A percentile compares a stretch with the other conserved stretches of the same genome.
Conservation (phyloP, 2,329 filamentous ascomycete species). For the Ilyonectria robusta region DNA sequence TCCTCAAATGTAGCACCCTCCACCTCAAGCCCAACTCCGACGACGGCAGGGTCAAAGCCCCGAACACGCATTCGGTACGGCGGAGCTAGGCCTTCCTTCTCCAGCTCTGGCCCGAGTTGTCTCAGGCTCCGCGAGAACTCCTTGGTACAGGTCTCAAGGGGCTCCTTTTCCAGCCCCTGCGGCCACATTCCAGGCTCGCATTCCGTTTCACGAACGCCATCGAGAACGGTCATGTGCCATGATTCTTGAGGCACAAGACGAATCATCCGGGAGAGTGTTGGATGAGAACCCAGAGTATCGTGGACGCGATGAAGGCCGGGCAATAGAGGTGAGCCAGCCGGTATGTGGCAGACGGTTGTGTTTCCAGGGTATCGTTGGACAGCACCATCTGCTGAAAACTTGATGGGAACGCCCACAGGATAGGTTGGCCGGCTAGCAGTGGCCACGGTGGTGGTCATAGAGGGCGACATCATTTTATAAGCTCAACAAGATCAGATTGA, state of each 20-base stretch:
- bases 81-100: slow-evolving; percentile 33
- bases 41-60: slow-evolving; percentile 16
- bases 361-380: slow-evolving; percentile 37
- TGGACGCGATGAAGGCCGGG: slow-evolving; percentile 31
- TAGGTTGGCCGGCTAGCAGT: slow-evolving; percentile 5
- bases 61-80: slow-evolving; percentile 32
- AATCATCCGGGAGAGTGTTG: slow-evolving; percentile 25
- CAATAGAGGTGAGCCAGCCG: slow-evolving; percentile 26
- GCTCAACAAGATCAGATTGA: too few species aligned
- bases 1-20: slow-evolving; percentile 39
- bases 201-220: slow-evolving; percentile 38
- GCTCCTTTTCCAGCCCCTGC: slow-evolving; percentile 25
- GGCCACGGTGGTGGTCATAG: not conserved
- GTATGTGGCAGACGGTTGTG: slow-evolving; percentile 38
- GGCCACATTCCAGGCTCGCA: slow-evolving; percentile 41
- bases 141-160: slow-evolving; percentile 30
- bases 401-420: slow-evolving; percentile 34
- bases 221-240: slow-evolving; percentile 45
- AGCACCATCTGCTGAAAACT: slow-evolving; percentile 33
- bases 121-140: slow-evolving; percentile 30
- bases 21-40: slow-evolving; percentile 35
- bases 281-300: slow-evolving; percentile 33
- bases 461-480: too few species aligned
- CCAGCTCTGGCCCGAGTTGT: slow-evolving; percentile 22
- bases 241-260: slow-evolving; percentile 36